Base-by-base conservation (phyloP, 805 yeast species). In the Diddensiella transvaalensis region DNA sequence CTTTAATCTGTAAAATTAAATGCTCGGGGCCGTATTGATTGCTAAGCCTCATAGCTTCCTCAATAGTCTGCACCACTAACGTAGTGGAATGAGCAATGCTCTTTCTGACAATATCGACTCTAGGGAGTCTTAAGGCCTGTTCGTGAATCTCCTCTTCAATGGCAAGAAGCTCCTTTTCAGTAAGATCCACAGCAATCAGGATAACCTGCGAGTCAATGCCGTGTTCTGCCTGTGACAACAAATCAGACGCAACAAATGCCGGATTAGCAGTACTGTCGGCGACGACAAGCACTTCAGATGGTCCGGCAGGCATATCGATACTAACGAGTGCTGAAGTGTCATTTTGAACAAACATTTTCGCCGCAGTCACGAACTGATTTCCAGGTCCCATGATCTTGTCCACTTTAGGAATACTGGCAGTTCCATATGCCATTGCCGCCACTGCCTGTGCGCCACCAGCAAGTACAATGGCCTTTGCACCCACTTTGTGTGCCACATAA, bases 401-500 rank as follows among this genome's bases (percentile, higher is more conserved):
- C 63, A 91, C 91, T 70, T 93, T 93, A 45, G 95, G 85, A 44
- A 93, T 83, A 32, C 86, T 72, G 59, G 87, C 88, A 11, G 99
- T 93, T 64, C 99, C 99, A 66, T 93, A 93, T 1, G 99, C 99
- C 96, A 93, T 80, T 3, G 99, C 95, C 41, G 97, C 96, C 45
- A 93, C 87, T 3, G 99, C 99, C 74, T 93, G 99, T 2, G 99
- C 99, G 62, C 99, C 99, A 60, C 99, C 99, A 1, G 99, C 99
- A 59, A 93, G 74, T 6, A 93, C 88, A 61, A 93, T 89, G 59
- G 83, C 78, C 51, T 80, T 76, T 37, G 97, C 98, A 49, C 97
- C 97, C 55, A 93, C 83, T 68, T 89, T 89, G 69, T 88, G 87
- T 18, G 99, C 99, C 47, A 93, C 97, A 60, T 93, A 93, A 15